Evolutionary conservation across 176 grass and related monocot genomes (phyloP).

Genomic region (Bothriochloa decipiens): DNA sequence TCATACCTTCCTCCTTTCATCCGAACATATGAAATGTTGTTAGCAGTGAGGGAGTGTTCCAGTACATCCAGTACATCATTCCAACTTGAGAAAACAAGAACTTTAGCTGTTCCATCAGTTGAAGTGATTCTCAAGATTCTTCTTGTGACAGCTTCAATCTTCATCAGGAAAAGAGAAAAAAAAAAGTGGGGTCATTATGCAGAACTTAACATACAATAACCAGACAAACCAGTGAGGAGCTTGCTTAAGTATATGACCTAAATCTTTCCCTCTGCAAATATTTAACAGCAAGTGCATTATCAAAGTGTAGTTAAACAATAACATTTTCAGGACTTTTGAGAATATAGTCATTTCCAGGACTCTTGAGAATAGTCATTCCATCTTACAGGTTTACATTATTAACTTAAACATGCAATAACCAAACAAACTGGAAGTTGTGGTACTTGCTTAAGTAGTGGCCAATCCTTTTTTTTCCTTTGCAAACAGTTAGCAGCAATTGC

Average conservation of each 20-base stretch:
- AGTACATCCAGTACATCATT: constrained; percentile 92
- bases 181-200: constrained; percentile 22
- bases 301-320: not conserved
- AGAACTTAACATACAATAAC: constrained; percentile 2
- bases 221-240: not conserved
- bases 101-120: constrained; percentile 64
- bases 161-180: constrained; percentile 33
- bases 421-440: constrained; percentile 1
- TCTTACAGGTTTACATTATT: not conserved
- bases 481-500: not conserved
- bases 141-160: constrained; percentile 92
- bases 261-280: not conserved
- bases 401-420: constrained; percentile 13
- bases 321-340: not conserved
- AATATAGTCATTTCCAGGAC: not conserved
- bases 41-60: constrained; percentile 80
- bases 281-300: constrained; percentile 8
- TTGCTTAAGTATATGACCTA: not conserved
- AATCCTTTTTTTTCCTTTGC: not conserved
- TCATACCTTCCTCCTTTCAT: constrained; percentile 99
- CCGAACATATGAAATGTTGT: constrained; percentile 72
- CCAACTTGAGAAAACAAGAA: constrained; percentile 98
- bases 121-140: constrained; percentile 87
- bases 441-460: not conserved
- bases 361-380: not conserved